phyloP scores from a whole-genome alignment of 1,284 basidiomycete genomes.

The Cerrena zonata region DNA sequence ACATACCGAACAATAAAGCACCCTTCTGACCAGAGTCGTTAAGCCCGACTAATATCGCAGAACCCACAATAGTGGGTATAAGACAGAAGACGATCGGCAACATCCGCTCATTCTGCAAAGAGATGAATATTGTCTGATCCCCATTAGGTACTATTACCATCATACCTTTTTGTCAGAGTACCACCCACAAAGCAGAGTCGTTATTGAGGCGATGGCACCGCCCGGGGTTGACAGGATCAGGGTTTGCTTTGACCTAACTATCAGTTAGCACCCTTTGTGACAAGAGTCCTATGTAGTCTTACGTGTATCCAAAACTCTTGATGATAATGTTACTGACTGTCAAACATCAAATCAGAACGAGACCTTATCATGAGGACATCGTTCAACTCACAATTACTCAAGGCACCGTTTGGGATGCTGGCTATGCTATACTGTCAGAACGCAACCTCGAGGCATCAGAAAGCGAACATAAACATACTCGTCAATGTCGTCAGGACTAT shows the following conservation, averaged over 20 bases:
- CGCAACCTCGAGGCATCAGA: background rate
- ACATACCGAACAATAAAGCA: constrained; percentile 50
- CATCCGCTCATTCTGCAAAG: constrained; percentile 52
- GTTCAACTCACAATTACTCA: constrained; percentile 59
- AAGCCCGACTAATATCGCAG: constrained; percentile 51
- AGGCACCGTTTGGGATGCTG: constrained; percentile 59
- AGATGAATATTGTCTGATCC: too few relatives aligned
- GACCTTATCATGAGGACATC: background rate
- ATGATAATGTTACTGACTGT: constrained; percentile 59
- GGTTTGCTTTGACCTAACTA: constrained; percentile 49
- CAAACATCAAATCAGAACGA: background rate
- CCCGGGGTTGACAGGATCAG: constrained; percentile 57
- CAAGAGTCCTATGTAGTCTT: constrained; percentile 17
- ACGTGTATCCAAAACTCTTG: constrained; percentile 64
- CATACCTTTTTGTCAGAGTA: constrained; percentile 57
- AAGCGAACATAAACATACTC: constrained; percentile 47
- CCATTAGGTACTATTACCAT: background rate
- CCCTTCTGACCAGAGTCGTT: constrained; percentile 47
- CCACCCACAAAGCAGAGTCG: constrained; percentile 53
- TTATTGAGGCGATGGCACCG: constrained; percentile 46
- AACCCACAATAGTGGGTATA: constrained; percentile 57
- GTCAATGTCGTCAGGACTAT: constrained; percentile 53
- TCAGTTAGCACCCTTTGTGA: background rate
- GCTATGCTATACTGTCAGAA: constrained; percentile 31
- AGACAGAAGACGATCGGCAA: constrained; percentile 56